Conservation (phyloP, 805 yeast genomes). For the Saccharomycopsis sp. region DNA sequence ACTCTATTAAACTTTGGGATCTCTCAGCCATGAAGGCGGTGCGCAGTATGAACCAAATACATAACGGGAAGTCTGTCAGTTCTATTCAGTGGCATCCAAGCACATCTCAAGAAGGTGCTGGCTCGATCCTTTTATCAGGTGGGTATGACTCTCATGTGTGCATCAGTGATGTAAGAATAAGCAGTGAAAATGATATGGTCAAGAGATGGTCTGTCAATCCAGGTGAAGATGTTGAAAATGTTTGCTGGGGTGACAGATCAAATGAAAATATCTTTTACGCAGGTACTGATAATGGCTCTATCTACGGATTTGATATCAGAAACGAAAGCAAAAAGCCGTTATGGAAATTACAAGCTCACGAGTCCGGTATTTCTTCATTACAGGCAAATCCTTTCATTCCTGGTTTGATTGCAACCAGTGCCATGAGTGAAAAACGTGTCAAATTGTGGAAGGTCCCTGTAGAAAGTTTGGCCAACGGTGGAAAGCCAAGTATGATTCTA, state of each 20-base stretch:
- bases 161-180: conserved; percentile 77
- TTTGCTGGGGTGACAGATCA: conserved; percentile 49
- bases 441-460: conserved; percentile 80
- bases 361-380: conserved; percentile 82
- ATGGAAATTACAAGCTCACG: conserved; percentile 97
- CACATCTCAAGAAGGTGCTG: conserved; percentile 33
- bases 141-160: conserved; percentile 87
- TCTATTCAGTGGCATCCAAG: conserved; percentile 77
- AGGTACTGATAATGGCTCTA: conserved; percentile 87
- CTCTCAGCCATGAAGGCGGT: conserved; percentile 59
- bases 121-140: conserved; percentile 73
- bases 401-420: conserved; percentile 77
- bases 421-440: conserved; percentile 81
- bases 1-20: conserved; percentile 95
- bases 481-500: conserved; percentile 78
- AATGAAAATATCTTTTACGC: conserved; percentile 54
- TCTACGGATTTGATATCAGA: conserved; percentile 85
- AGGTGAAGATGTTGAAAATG: conserved; percentile 81
- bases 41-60: conserved; percentile 65
- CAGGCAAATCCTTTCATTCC: conserved; percentile 60
- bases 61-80: conserved; percentile 75
- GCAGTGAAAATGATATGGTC: conserved; percentile 51
- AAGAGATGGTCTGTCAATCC: conserved; percentile 55
- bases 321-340: conserved; percentile 54
- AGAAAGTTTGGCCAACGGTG: conserved; percentile 28